Base-by-base conservation (phyloP, 148 eudicot genomes). In the Rhododendron ferrugineum region DNA sequence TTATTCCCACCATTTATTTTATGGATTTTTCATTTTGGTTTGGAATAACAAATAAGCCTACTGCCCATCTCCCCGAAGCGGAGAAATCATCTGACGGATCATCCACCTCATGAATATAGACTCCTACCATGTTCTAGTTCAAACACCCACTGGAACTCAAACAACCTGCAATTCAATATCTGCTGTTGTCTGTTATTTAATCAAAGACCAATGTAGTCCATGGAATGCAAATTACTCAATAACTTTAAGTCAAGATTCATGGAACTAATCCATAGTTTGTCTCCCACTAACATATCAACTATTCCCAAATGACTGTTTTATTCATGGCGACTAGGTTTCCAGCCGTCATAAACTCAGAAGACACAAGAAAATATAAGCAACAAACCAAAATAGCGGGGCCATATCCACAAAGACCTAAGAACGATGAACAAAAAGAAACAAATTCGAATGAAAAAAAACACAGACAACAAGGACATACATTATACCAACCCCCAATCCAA, bases 401-500 rank as follows among this genome's bases (percentile, higher is more conserved):
- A 86, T 26, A 2, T 11, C 37, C 47, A 75, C 37, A 76, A 5
- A 44, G 46, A 78, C n/a, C 22, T 22, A 79, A 74, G 22, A 64
- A 36, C 47, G 14, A 10, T 40, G 56, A 62, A 30, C 30, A 11
- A 15, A 73, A 40, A 75, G 9, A 82, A 64, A 54, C 3, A 68
- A 85, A 85, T 18, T 23, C 14, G 58, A 14, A n/a, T n/a, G n/a
- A n/a, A n/a, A 26, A 36, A 16, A 44, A 26, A 32, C 23, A n/a
- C 34, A 66, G 73, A 66, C 34, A 78, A 42, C 32, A 78, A 42
- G 8, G 6, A 70, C 93, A 68, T 87, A 95, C 98, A 90, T 93
- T 95, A 78, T 86, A 89, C 82, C 92, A 88, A 90, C 84, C 58
- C 28, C 88, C 81, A 60, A 93, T 88, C 98, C 97, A 95, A 15